phyloP scores from a whole-genome alignment of 176 grass and related monocot genomes.

The Olyra latifolia region DNA sequence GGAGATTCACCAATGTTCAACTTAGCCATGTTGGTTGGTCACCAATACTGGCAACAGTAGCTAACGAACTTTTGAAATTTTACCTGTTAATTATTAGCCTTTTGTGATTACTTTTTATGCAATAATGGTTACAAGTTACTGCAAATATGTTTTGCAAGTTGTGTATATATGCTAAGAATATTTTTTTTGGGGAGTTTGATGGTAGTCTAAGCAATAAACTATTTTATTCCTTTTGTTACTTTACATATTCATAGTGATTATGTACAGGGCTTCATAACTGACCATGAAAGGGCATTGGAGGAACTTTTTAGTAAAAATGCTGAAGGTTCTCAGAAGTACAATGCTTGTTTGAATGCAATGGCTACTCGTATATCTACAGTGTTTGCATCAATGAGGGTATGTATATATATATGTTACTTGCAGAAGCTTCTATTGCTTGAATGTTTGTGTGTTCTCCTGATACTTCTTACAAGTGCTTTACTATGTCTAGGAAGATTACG shows the following conservation, averaged over 20 bases:
- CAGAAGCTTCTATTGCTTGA: conserved; percentile 15
- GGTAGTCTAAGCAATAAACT: background rate
- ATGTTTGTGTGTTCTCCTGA: background rate
- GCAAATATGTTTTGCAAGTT: conserved; percentile 1
- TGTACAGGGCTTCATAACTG: conserved; percentile 85
- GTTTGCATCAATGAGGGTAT: conserved; percentile 86
- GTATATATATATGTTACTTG: conserved; percentile 25
- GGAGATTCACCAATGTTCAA: background rate
- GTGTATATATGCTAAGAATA: background rate
- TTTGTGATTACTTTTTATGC: background rate
- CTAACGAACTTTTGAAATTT: background rate
- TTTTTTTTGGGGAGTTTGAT: background rate
- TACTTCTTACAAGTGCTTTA: background rate
- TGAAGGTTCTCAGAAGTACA: conserved; percentile 84
- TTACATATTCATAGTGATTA: conserved; percentile 14
- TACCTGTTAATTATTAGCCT: background rate
- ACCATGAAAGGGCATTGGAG: conserved; percentile 95
- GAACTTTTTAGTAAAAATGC: conserved; percentile 96
- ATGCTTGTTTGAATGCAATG: conserved; percentile 91
- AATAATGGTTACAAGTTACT: conserved; percentile 11
- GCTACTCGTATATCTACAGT: conserved; percentile 84
- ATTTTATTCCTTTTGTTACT: conserved; percentile 21
- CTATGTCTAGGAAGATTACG: too few species aligned
- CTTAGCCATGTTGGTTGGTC: background rate
- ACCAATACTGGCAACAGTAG: background rate